These are phyloP conservation scores for Leishmania lainsoni DNA, from an alignment of 208 protist genomes.

Conservation along the genomic window DNA sequence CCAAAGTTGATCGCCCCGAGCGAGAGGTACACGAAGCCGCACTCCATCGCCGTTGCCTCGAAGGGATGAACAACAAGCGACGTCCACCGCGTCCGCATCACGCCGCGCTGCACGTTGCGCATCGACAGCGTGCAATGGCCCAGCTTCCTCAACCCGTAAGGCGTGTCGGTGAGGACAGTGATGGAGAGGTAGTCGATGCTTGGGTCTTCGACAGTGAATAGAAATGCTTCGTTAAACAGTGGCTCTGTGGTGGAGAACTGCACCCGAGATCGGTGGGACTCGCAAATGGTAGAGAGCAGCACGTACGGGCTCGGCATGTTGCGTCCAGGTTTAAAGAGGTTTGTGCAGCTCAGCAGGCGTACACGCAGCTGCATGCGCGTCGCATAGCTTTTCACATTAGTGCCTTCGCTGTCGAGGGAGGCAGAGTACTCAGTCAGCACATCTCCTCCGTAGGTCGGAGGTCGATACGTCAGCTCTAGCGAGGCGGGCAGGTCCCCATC, in stretches of 20 bases:
- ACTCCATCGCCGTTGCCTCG: conserved; percentile 39
- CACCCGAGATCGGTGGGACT: conserved; percentile 56
- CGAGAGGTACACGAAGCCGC: conserved; percentile 70
- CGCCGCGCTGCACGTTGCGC: conserved; percentile 67
- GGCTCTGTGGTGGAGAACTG: conserved; percentile 64
- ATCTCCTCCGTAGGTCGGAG: background rate
- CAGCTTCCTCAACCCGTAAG: conserved; percentile 73
- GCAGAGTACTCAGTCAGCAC: background rate
- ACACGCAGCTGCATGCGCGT: conserved; percentile 49
- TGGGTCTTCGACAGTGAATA: conserved; percentile 61
- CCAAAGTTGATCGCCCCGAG: conserved; percentile 75
- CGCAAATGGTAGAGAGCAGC: conserved; percentile 69
- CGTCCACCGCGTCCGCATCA: conserved; percentile 60
- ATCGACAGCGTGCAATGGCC: conserved; percentile 81
- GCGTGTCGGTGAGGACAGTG: conserved; percentile 81
- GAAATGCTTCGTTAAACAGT: conserved; percentile 70
- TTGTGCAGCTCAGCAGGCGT: conserved; percentile 66
- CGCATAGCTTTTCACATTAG: background rate
- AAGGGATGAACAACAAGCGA: conserved; percentile 63
- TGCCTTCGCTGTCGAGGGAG: background rate
- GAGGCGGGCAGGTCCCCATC: conserved; percentile 24
- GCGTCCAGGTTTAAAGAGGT: conserved; percentile 38
- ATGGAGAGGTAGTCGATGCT: conserved; percentile 59
- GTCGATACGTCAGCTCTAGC: conserved; percentile 6
- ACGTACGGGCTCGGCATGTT: conserved; percentile 72